phyloP scores from a whole-genome alignment of 2,329 filamentous ascomycete genomes.

The Helminthosporium solani region DNA sequence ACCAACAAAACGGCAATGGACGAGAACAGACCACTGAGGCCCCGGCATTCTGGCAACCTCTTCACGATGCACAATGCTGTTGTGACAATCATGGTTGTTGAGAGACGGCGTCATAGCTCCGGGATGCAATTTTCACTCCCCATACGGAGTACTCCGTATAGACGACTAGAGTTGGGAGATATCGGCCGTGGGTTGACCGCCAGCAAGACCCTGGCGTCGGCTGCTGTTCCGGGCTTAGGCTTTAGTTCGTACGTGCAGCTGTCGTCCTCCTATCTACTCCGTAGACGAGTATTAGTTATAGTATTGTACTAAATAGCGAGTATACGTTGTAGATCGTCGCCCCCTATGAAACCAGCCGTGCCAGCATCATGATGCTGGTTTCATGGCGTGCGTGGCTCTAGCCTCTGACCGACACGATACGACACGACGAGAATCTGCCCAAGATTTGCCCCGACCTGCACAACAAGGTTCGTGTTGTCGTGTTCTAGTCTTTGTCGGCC shows the following conservation, averaged over 20 bases:
- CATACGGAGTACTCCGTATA: slow-evolving; percentile 10
- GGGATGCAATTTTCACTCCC: slow-evolving; percentile 17
- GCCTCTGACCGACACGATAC: slow-evolving; percentile 9
- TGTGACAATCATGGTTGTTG: slow-evolving; percentile 34
- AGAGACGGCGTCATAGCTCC: slow-evolving; percentile 24
- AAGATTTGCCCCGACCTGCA: slow-evolving; percentile 9
- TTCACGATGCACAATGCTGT: slow-evolving; percentile 31
- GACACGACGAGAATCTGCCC: slow-evolving; percentile 9
- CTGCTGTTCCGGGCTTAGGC: slow-evolving; percentile 10
- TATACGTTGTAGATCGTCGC: too few species aligned
- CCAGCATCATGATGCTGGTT: too few species aligned
- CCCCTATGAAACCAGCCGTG: too few species aligned
- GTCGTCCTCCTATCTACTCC: too few species aligned
- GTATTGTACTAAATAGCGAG: too few species aligned
- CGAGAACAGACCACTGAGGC: slow-evolving; percentile 10
- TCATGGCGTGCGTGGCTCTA: too few species aligned
- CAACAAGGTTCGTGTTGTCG: too few species aligned
- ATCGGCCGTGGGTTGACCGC: too few species aligned
- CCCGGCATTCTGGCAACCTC: slow-evolving; percentile 5
- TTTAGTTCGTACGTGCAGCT: too few species aligned
- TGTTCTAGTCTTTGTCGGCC: too few species aligned
- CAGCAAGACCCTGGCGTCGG: slow-evolving; percentile 13
- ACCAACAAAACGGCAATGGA: slow-evolving; percentile 2
- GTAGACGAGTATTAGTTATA: too few species aligned
- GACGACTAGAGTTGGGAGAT: too few species aligned